Percentiles rank a stretch among this genome's conserved stretches.
Conservation (phyloP, 2,329 filamentous ascomycete species). For the Phyllosticta citribraziliensis region DNA sequence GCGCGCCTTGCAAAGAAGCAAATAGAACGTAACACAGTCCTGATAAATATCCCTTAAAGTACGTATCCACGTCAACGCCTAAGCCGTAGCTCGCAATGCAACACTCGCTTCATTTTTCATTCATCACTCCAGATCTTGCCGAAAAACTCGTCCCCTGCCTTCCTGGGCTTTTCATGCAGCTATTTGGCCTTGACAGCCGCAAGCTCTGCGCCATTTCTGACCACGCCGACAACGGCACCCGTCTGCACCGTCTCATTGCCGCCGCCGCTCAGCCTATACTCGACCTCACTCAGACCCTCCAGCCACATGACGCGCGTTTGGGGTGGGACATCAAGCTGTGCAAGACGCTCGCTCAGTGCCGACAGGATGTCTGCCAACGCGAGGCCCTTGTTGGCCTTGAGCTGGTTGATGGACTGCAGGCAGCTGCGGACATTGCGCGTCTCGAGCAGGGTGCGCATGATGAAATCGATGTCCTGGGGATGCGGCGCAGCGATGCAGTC, state of each 20-base stretch:
- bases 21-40: neutral
- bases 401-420: constrained; percentile 73
- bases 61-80: neutral
- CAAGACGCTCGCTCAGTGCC: constrained; percentile 70
- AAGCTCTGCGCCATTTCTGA: constrained; percentile 77
- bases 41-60: neutral
- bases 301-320: constrained; percentile 89
- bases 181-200: constrained; percentile 13
- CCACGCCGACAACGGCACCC: constrained; percentile 80
- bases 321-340: constrained; percentile 70
- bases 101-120: neutral
- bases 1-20: neutral
- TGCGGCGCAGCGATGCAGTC: constrained; percentile 95
- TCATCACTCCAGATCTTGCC: neutral
- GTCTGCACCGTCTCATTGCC: constrained; percentile 85
- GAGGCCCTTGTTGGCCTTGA: constrained; percentile 78
- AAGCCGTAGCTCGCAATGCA: neutral
- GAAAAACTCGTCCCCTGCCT: neutral
- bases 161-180: neutral
- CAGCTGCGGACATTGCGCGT: constrained; percentile 86
- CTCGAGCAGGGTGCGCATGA: constrained; percentile 70
- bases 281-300: constrained; percentile 81
- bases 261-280: constrained; percentile 81
- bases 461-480: constrained; percentile 75
- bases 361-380: constrained; percentile 92